These are phyloP conservation scores for Podosphaera fusca DNA, from an alignment of 2,329 filamentous ascomycete species.

Conservation along the genomic window DNA sequence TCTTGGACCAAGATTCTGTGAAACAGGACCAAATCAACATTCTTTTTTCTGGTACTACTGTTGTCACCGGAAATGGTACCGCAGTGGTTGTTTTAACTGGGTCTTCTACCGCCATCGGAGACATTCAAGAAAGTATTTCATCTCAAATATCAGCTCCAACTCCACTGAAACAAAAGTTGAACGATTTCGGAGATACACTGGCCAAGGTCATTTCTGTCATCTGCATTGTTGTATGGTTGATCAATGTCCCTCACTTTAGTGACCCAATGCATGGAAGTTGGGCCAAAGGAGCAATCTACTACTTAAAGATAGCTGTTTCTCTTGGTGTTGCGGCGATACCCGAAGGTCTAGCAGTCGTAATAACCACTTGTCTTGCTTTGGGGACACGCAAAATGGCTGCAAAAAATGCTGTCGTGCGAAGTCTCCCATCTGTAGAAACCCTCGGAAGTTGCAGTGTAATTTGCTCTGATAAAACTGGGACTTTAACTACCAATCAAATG, in stretches of 20 bases:
- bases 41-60: slow-evolving; percentile 93
- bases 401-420: slow-evolving; percentile 93
- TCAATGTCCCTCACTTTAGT: slow-evolving; percentile 94
- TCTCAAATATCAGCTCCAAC: slow-evolving; percentile 95
- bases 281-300: slow-evolving; percentile 96
- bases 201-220: slow-evolving; percentile 98
- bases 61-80: slow-evolving; percentile 79
- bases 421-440: slow-evolving; percentile 88
- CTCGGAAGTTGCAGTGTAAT: slow-evolving; percentile 98
- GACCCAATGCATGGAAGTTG: slow-evolving; percentile 83
- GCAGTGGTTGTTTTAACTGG: slow-evolving; percentile 83
- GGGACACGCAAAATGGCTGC: slow-evolving; percentile 97
- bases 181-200: slow-evolving; percentile 87
- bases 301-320: slow-evolving; percentile 96
- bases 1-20: slow-evolving; percentile 65
- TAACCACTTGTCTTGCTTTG: slow-evolving; percentile 91
- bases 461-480: slow-evolving; percentile 98
- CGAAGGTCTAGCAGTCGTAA: slow-evolving; percentile 90
- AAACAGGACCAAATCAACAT: slow-evolving; percentile 97
- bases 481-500: slow-evolving; percentile 97
- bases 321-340: slow-evolving; percentile 95
- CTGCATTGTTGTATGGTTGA: slow-evolving; percentile 89
- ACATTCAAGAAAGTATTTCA: slow-evolving; percentile 96
- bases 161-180: slow-evolving; percentile 92
- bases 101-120: slow-evolving; percentile 78